Percentiles rank a stretch among this genome's conserved stretches.
phyloP scores from a whole-genome alignment of 768 basidiomycete species.

The Phaeotremella fagi region DNA sequence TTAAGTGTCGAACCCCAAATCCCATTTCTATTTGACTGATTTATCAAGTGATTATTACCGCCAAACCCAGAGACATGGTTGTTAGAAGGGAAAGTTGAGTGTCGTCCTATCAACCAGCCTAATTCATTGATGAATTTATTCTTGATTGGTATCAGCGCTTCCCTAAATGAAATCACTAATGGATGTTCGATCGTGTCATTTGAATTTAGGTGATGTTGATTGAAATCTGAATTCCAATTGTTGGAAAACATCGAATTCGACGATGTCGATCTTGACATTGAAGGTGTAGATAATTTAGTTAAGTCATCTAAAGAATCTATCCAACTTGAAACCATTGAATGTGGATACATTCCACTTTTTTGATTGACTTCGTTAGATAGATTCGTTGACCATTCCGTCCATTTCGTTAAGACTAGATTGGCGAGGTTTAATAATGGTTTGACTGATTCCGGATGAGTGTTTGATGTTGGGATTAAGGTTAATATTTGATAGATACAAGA shows the following conservation, averaged over 20 bases:
- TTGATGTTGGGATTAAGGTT: conserved; percentile 13
- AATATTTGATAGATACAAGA: conserved; percentile 14
- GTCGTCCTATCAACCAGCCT: conserved; percentile 32
- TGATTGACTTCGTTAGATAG: conserved; percentile 33
- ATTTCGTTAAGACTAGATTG: conserved; percentile 17
- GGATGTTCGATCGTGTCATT: not conserved
- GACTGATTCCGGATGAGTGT: not conserved
- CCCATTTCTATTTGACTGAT: too few relatives aligned
- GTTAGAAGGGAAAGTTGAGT: conserved; percentile 22
- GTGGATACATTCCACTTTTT: conserved; percentile 39
- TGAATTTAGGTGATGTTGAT: not conserved
- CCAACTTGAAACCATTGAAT: conserved; percentile 25
- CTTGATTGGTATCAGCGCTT: conserved; percentile 18
- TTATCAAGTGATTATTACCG: too few relatives aligned
- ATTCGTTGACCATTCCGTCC: conserved; percentile 21
- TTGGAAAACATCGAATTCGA: too few relatives aligned
- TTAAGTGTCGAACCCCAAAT: too few relatives aligned
- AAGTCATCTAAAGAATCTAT: conserved; percentile 16
- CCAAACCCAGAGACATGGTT: too few relatives aligned
- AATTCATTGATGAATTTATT: conserved; percentile 23
- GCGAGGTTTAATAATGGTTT: conserved; percentile 22
- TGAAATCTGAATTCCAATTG: too few relatives aligned
- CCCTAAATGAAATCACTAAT: conserved; percentile 11
- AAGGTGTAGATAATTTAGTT: not conserved
- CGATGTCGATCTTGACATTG: too few relatives aligned